A percentile compares a stretch with the other conserved stretches of the same genome.
Conservation (phyloP, 2,329 filamentous ascomycete species). For the Xylaria arbuscula region DNA sequence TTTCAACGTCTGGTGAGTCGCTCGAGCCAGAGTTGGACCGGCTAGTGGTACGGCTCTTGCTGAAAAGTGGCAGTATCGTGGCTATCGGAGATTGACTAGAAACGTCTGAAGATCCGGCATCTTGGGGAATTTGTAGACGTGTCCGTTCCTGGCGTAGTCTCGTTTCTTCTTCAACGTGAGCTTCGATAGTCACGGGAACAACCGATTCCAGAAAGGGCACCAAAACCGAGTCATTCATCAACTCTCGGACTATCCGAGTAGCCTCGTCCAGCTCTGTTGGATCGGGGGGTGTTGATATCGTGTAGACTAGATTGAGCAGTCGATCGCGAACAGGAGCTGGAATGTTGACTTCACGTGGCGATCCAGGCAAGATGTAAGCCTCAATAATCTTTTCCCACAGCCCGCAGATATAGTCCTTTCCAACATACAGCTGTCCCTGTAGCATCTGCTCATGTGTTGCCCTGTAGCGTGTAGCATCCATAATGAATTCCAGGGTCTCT, state of each 20-base stretch:
- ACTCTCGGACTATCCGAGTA: conserved; percentile 87
- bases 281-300: conserved; percentile 71
- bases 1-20: conserved; percentile 61
- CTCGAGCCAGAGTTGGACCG: conserved; percentile 59
- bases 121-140: conserved; percentile 54
- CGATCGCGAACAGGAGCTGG: conserved; percentile 86
- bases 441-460: conserved; percentile 64
- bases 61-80: conserved; percentile 57
- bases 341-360: conserved; percentile 89
- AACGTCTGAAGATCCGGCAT: conserved; percentile 52
- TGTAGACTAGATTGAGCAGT: conserved; percentile 72
- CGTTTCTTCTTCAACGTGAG: conserved; percentile 52
- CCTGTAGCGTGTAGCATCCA: conserved; percentile 89
- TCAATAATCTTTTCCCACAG: conserved; percentile 90
- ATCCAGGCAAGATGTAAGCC: conserved; percentile 88
- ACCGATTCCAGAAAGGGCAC: conserved; percentile 86
- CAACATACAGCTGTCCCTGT: conserved; percentile 56
- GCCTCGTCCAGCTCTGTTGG: conserved; percentile 84
- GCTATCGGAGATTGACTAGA: conserved; percentile 58
- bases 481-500: conserved; percentile 95
- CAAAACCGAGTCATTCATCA: conserved; percentile 97
- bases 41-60: conserved; percentile 52
- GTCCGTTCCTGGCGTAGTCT: conserved; percentile 55
- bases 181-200: conserved; percentile 53
- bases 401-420: conserved; percentile 75